These are phyloP conservation scores for Cyclostephanos tholiformis DNA, from an alignment of 108 stramenopile genomes.

Conservation along the genomic window DNA sequence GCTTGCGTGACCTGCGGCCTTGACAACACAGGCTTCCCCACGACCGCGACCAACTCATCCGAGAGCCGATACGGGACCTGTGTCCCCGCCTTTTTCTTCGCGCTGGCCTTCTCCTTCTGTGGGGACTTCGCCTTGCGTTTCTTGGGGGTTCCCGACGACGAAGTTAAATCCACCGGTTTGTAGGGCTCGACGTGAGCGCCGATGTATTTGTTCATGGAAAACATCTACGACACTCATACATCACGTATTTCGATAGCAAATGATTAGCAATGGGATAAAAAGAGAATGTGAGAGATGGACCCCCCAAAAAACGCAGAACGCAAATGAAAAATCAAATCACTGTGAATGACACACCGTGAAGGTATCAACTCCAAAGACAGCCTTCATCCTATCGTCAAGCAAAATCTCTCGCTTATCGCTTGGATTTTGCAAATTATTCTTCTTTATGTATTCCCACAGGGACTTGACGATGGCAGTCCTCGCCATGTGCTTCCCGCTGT, in stretches of 20 bases:
- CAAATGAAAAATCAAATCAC: background rate
- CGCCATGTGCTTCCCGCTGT: slow-evolving; percentile 60
- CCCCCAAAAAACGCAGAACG: background rate
- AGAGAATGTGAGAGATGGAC: slow-evolving; percentile 5
- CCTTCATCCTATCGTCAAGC: slow-evolving; percentile 58
- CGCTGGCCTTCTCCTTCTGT: slow-evolving; percentile 48
- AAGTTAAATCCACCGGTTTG: slow-evolving; percentile 73
- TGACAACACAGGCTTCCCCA: slow-evolving; percentile 68
- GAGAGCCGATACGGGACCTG: slow-evolving; percentile 81
- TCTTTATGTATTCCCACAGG: slow-evolving; percentile 86
- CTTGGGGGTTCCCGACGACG: slow-evolving; percentile 30
- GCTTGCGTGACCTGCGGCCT: slow-evolving; percentile 82
- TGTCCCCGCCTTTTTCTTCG: slow-evolving; percentile 57
- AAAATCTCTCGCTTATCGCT: slow-evolving; percentile 80
- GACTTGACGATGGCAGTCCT: slow-evolving; percentile 82
- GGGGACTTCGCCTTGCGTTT: slow-evolving; percentile 39
- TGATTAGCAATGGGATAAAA: background rate
- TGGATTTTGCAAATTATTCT: slow-evolving; percentile 87
- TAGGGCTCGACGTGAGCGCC: slow-evolving; percentile 77
- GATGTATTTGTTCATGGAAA: slow-evolving; percentile 52
- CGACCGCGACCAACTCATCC: slow-evolving; percentile 66
- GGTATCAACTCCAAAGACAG: slow-evolving; percentile 47
- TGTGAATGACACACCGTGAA: slow-evolving; percentile 50
- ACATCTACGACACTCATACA: slow-evolving; percentile 17
- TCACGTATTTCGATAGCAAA: background rate